Conservation (phyloP, 179 eudicot species). For the Corrigiola litoralis region DNA sequence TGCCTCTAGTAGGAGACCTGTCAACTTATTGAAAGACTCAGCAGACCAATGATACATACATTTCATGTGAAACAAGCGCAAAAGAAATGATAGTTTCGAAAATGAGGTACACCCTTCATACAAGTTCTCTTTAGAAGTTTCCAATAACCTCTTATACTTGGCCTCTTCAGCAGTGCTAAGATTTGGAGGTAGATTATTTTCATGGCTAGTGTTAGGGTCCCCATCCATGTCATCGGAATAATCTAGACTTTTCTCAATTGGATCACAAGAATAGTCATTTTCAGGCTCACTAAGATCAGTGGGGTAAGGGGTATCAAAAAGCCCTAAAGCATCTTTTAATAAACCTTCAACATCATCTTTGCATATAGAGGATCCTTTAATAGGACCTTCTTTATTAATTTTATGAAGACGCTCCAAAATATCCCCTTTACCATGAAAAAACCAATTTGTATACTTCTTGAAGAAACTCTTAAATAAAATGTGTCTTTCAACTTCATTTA, state of each 20-base stretch:
- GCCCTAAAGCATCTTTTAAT: not conserved
- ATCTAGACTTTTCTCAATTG: too few relatives aligned
- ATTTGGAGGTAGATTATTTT: too few relatives aligned
- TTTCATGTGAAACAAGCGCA: constrained; percentile 2
- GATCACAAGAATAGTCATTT: not conserved
- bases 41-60: constrained; percentile 2
- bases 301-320: not conserved
- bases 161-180: not conserved
- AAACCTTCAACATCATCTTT: constrained; percentile 1
- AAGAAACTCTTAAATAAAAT: not conserved
- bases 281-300: not conserved
- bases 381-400: not conserved
- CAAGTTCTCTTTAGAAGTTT: constrained; percentile 1
- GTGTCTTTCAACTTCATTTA: not conserved
- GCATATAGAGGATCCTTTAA: too few relatives aligned
- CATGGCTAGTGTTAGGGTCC: too few relatives aligned
- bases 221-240: not conserved
- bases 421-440: not conserved
- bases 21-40: not conserved
- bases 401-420: not conserved
- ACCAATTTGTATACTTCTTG: not conserved
- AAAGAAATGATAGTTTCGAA: constrained; percentile 10
- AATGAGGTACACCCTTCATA: constrained; percentile 5
- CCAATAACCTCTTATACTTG: not conserved
- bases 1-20: not conserved